Evolutionary conservation across 768 basidiomycete genomes (phyloP).

Genomic region (Trametes elegans): DNA sequence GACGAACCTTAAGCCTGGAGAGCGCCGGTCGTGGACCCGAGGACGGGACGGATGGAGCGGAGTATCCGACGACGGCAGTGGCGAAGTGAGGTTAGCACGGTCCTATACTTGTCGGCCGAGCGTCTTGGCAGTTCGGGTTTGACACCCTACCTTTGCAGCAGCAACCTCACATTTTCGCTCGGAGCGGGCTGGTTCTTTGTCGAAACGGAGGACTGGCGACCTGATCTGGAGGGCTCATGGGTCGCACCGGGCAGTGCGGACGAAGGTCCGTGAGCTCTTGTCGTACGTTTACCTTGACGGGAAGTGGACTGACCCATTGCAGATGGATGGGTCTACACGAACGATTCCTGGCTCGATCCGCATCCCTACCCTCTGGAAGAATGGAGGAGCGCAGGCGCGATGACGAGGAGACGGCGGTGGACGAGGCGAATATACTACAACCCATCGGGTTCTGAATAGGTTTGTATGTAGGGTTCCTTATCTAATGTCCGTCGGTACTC

Average conservation of each 20-base stretch:
- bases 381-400: constrained; percentile 41
- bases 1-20: constrained; percentile 36
- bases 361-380: constrained; percentile 37
- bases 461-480: neutral
- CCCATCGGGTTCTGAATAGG: constrained; percentile 6
- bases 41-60: constrained; percentile 72
- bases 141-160: constrained; percentile 40
- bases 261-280: constrained; percentile 27
- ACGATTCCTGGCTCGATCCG: constrained; percentile 69
- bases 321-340: constrained; percentile 85
- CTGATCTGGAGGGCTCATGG: constrained; percentile 63
- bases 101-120: neutral
- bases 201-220: constrained; percentile 74
- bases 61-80: constrained; percentile 41
- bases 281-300: constrained; percentile 18
- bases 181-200: constrained; percentile 73
- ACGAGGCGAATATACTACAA: constrained; percentile 59
- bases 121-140: neutral
- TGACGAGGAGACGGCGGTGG: constrained; percentile 73
- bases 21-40: constrained; percentile 68
- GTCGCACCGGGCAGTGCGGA: constrained; percentile 36
- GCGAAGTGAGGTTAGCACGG: constrained; percentile 61
- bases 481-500: neutral
- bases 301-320: neutral
- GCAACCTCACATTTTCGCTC: constrained; percentile 80